Base-by-base conservation (phyloP, 2,329 filamentous ascomycete species). In the Pezizomycotina sp. region DNA sequence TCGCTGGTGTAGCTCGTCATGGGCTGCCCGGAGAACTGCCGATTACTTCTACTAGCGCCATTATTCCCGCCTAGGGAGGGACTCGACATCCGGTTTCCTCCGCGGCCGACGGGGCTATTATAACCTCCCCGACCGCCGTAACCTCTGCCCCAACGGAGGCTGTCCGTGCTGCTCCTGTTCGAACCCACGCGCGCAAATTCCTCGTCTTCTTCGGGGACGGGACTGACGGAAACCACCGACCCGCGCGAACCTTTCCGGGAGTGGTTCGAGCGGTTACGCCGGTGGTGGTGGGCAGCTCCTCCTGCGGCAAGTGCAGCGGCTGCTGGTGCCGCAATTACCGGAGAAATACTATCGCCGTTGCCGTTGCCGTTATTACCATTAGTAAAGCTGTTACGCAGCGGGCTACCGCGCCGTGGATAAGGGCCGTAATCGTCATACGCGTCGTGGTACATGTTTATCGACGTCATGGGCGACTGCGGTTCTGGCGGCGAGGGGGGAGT, bases 141-240 rank as follows among this genome's bases (percentile, higher is more conserved):
- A 1, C 41, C 41, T 19, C 36, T 29, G 4, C 41, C 41, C 41
- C 41, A 44, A 26, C 33, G 29, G 7, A 12, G 8, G 22, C 22
- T 28, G 4, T 40, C 37, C 7, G 21, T 16, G 26, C 37, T 40
- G 21, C 13, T 22, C 27, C 37, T 24, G 12, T 8, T 18, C 14
- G 18, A 10, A 18, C 5, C 18, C 6, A 8, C 18, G 18, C 29
- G 14, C 21, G 23, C 26, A 10, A 12, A 31, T 13, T 22, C 24
- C 21, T 40, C 32, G 27, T 39, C 33, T 22, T 44, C 41, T 25
- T 44, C 41, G 13, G 41, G 41, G 12, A 44, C 41, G 20, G 41
- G 36, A 22, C 19, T 24, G 15, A 39, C 23, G 6, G 36, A 13
- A 12, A 28, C 13, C 12, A 40, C n/a, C 12, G 41, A 40, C n/a